Base-by-base conservation (phyloP, 1,139 yeast genomes). In the Dujonia santamariae region DNA sequence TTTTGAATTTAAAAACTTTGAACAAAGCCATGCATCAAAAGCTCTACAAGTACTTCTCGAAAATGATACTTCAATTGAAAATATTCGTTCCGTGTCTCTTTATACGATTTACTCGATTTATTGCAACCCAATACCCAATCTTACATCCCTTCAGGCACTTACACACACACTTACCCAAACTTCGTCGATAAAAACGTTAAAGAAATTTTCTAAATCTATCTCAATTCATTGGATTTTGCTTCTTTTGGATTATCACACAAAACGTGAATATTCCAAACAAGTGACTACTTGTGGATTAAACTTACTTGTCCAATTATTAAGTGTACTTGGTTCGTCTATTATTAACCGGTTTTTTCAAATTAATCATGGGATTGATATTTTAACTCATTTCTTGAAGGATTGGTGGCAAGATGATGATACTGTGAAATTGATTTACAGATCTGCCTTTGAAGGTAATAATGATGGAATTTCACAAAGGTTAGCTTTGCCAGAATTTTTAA, bases 191-290 rank as follows among this genome's bases (percentile, higher is more conserved):
- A 67, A 64, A 34, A 51, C 60, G 7, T 47, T 69, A 34, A 63
- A 70, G 46, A 74, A 72, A 43, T 62, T 82, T 29, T 68, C 80
- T 9, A 65, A 78, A 31, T 66, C 83, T 0, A 67, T 83, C 5
- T 75, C 85, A 1, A 67, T 79, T 3, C 83, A 81, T 50, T 80
- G 88, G 83, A 60, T 80, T 2, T 53, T 84, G n/a, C 55, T 82
- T 21, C 53, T 82, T 3, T 48, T 85, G 25, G 69, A 71, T 28
- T 54, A 46, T 30, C 14, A 38, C 32, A 23, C 31, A 20, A 37
- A 21, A 38, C 18, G n/a, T 15, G 20, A 4, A 5, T 29, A 42
- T 26, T 42, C 60, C 2, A 59, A 64, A 4, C 56, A 59, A 9
- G 72, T 75, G 4, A 71, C 75, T 1, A 58, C 63, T 23, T 55